phyloP scores from a whole-genome alignment of 495 filamentous ascomycete genomes.

The Penicillium coprophilum region DNA sequence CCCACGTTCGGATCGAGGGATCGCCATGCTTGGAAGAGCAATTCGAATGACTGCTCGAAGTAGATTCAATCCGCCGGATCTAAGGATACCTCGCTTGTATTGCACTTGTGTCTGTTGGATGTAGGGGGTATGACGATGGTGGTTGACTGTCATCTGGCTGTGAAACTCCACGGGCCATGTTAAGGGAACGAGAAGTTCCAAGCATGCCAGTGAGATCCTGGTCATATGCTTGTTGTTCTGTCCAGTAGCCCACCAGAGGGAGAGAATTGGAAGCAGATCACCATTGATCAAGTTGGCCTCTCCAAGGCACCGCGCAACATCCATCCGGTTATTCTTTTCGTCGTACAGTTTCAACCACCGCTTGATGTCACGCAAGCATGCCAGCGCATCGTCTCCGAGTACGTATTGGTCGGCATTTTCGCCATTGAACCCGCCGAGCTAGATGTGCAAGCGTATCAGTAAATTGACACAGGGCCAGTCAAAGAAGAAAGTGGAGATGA shows the following conservation, averaged over 20 bases:
- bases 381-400: constrained; percentile 89
- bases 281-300: constrained; percentile 90
- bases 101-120: constrained; percentile 80
- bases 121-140: constrained; percentile 85
- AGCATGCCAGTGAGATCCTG: constrained; percentile 78
- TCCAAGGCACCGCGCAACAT: constrained; percentile 89
- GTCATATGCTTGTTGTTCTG: constrained; percentile 71
- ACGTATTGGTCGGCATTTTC: constrained; percentile 81
- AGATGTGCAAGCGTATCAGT: constrained; percentile 21
- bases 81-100: constrained; percentile 87
- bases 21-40: constrained; percentile 83
- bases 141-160: constrained; percentile 83
- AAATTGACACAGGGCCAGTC: constrained; percentile 15
- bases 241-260: constrained; percentile 65
- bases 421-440: constrained; percentile 85
- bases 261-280: constrained; percentile 87
- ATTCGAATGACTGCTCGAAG: constrained; percentile 75
- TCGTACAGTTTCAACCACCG: constrained; percentile 95
- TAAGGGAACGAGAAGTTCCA: constrained; percentile 90
- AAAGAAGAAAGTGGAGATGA: background rate
- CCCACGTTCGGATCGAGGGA: constrained; percentile 71
- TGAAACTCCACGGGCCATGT: constrained; percentile 92
- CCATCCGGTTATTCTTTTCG: constrained; percentile 88
- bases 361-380: constrained; percentile 87
- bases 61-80: constrained; percentile 71